Evolutionary conservation across 306 rosid species (phyloP).

Genomic region (Prunus salicina): DNA sequence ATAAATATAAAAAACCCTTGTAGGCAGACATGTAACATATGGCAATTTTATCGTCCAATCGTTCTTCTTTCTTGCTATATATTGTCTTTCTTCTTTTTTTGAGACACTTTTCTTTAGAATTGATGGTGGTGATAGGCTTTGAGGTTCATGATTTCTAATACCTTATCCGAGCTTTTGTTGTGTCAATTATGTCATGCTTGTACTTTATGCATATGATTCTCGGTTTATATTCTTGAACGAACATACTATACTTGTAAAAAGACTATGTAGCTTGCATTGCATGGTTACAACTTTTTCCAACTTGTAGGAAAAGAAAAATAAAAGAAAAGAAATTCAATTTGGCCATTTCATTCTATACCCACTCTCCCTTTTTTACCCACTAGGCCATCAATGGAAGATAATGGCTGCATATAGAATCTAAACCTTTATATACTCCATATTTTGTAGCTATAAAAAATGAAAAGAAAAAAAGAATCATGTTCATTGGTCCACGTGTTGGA

Average conservation of each 20-base stretch:
- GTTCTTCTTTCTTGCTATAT: background rate
- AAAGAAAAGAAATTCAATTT: background rate
- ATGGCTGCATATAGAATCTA: background rate
- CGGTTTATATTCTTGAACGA: background rate
- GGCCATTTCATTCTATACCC: background rate
- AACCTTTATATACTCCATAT: no score
- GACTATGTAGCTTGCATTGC: background rate
- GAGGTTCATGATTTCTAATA: background rate
- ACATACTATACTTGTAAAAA: background rate
- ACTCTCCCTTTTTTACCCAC: background rate
- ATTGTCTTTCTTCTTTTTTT: background rate
- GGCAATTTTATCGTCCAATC: background rate
- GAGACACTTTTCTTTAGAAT: background rate
- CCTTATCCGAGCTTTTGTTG: slow-evolving; percentile 15
- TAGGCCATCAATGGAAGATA: background rate
- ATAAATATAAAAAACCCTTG: background rate
- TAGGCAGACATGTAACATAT: no score
- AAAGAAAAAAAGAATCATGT: no score
- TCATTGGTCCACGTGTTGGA: slow-evolving; percentile 1
- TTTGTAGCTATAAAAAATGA: no score
- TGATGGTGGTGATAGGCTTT: background rate
- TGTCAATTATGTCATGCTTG: slow-evolving; percentile 9
- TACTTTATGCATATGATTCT: slow-evolving; percentile 13
- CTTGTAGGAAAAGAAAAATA: background rate
- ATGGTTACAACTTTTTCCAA: background rate